Evolutionary conservation across 805 yeast genomes (phyloP), one percentile per base, ranked within the genome.

Genomic region (Candida taoyuanica): DNA sequence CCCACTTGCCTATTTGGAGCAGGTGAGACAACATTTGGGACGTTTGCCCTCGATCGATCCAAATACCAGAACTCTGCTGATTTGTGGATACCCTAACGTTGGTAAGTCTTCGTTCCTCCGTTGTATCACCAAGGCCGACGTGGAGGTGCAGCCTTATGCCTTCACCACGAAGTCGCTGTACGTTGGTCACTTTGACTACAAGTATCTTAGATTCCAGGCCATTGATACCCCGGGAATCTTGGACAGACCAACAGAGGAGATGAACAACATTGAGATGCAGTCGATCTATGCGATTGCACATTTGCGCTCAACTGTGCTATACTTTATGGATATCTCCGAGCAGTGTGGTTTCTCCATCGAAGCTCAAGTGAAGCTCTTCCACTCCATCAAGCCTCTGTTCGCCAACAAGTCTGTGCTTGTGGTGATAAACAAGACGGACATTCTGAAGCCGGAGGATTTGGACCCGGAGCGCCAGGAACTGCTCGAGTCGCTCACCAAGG

Each of bases 211-310:
- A 59, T 93, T 93, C 72, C 99, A 93, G 71, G 98, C 98, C 40
- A 93, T 93, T 59, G 99, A 93, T 67, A 93, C 98, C 27, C 98
- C 99, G 24, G 99, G 99, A 71, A 89, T 93, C 56, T 73, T 93
- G 62, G 99, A 93, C 67, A 81, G 98, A 64, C 98, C 98, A 44
- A 88, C 97, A 31, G 99, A 93, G 66, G 98, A 93, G 63, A 93
- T 93, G 99, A 93, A 93, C 73, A 93, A 93, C 67, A 93, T 93
- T 64, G 99, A 93, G 71, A 93, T 93, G 98, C 99, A 93, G 71
- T 85, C 95, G 35, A 93, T 93, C 58, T 93, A 93, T 58, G 98
- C 98, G 46, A 88, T 93, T 72, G 98, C 98, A 24, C 98, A 93
- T 67, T 77, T 93, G 64, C 79, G 98, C 62, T 89, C 98, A 20